Conservation (phyloP, 2,329 filamentous ascomycete genomes). For the Trichophyton verrucosum region DNA sequence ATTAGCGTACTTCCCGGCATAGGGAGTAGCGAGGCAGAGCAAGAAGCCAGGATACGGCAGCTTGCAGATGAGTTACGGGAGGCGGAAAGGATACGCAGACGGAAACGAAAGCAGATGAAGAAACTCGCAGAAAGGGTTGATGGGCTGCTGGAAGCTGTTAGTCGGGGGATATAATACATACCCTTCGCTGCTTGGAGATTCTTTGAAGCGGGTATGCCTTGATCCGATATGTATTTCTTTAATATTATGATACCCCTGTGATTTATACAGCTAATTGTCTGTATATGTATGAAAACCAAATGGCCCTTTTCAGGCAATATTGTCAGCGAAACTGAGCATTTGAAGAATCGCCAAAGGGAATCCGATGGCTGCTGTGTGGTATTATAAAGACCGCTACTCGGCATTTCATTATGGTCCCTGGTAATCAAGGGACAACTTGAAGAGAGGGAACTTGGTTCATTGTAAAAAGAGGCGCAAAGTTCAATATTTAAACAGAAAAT, state of each 20-base stretch:
- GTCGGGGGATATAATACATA: conserved; percentile 18
- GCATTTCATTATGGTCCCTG: background rate
- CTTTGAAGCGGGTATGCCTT: background rate
- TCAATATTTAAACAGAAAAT: background rate
- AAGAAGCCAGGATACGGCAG: conserved; percentile 32
- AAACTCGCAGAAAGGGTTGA: conserved; percentile 31
- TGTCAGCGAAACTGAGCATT: too few species aligned
- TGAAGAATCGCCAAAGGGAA: background rate
- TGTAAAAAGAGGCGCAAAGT: background rate
- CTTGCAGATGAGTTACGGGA: conserved; percentile 33
- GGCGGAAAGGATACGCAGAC: conserved; percentile 32
- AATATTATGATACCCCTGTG: background rate
- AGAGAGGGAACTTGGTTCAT: background rate
- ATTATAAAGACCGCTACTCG: background rate
- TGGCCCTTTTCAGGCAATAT: background rate
- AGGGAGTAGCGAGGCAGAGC: conserved; percentile 33
- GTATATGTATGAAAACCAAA: background rate
- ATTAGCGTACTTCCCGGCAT: conserved; percentile 37
- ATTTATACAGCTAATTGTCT: background rate
- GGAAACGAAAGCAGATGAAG: conserved; percentile 32
- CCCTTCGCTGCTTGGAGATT: background rate
- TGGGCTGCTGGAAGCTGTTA: conserved; percentile 30
- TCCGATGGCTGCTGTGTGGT: background rate
- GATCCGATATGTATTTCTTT: background rate
- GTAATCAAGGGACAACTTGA: background rate